Conservation (phyloP, 1,139 yeast genomes). For the Candida pseudoviswanathii region DNA sequence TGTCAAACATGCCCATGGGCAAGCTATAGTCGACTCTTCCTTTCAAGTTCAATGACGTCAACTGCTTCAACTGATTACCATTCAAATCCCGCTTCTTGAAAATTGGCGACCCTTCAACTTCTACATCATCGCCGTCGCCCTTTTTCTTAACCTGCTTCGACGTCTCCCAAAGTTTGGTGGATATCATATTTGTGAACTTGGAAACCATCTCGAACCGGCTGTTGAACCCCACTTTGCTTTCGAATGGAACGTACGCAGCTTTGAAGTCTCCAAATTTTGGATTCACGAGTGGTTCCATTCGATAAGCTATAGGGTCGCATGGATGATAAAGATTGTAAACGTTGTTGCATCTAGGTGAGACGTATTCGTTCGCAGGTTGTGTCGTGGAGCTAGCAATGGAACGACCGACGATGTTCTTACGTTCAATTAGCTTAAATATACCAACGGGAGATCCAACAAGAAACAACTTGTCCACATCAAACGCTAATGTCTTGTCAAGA, state of each 20-base stretch:
- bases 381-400: conserved; percentile 21
- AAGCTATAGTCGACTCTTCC: conserved; percentile 84
- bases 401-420: conserved; percentile 54
- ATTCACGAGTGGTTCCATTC: conserved; percentile 79
- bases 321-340: conserved; percentile 82
- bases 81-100: conserved; percentile 1
- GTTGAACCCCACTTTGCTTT: conserved; percentile 49
- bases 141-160: conserved; percentile 25
- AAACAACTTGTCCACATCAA: conserved; percentile 77
- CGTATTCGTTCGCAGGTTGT: conserved; percentile 16
- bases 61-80: conserved; percentile 28
- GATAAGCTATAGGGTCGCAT: conserved; percentile 85
- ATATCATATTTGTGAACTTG: conserved; percentile 44
- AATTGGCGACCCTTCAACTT: conserved; percentile 19
- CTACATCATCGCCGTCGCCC: conserved; percentile 12
- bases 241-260: conserved; percentile 63
- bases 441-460: conserved; percentile 92
- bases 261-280: conserved; percentile 54
- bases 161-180: conserved; percentile 47
- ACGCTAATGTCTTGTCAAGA: conserved; percentile 47
- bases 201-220: conserved; percentile 43
- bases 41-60: conserved; percentile 55
- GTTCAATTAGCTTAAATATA: conserved; percentile 71
- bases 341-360: conserved; percentile 57
- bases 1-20: conserved; percentile 79